A percentile compares a stretch with the other conserved stretches of the same genome.
These are phyloP conservation scores for Penicillium paxilli DNA, from an alignment of 495 filamentous ascomycete genomes.

Conservation along the genomic window DNA sequence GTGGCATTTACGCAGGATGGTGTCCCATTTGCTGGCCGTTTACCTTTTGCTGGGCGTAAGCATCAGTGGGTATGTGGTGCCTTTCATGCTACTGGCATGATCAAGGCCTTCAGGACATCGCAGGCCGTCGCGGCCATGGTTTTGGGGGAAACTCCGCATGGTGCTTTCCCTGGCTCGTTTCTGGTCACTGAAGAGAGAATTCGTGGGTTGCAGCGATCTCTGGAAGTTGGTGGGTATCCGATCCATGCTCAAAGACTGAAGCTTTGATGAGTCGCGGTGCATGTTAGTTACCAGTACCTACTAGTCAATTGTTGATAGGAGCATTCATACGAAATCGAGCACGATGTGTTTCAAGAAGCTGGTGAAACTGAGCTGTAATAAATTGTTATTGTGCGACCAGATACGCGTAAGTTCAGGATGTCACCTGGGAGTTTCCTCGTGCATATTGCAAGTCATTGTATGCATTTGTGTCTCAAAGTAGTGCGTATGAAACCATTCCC, in stretches of 20 bases:
- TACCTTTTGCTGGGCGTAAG: not conserved
- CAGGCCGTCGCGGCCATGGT: not conserved
- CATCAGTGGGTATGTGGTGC: conserved; percentile 2
- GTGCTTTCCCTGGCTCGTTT: not conserved
- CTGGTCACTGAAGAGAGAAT: not conserved
- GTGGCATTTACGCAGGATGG: not conserved
- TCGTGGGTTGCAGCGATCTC: not conserved
- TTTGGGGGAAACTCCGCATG: not conserved
- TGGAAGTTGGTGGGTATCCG: not conserved
- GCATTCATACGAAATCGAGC: too few relatives aligned
- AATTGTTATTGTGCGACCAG: too few relatives aligned
- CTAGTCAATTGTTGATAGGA: too few relatives aligned
- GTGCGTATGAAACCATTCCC: too few relatives aligned
- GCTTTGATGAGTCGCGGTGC: too few relatives aligned
- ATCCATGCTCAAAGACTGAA: not conserved
- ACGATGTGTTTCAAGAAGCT: too few relatives aligned
- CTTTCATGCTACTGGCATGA: conserved; percentile 1
- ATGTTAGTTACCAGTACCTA: too few relatives aligned
- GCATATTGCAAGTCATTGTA: too few relatives aligned
- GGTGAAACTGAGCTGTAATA: too few relatives aligned
- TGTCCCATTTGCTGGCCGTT: not conserved
- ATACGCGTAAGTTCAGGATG: too few relatives aligned
- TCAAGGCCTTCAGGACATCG: not conserved
- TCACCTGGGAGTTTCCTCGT: too few relatives aligned
- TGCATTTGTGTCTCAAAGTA: too few relatives aligned